Percentiles rank a stretch among this genome's conserved stretches.
These are phyloP conservation scores for Plasmodium relictum DNA, from an alignment of 169 alveolate species.

Conservation along the genomic window DNA sequence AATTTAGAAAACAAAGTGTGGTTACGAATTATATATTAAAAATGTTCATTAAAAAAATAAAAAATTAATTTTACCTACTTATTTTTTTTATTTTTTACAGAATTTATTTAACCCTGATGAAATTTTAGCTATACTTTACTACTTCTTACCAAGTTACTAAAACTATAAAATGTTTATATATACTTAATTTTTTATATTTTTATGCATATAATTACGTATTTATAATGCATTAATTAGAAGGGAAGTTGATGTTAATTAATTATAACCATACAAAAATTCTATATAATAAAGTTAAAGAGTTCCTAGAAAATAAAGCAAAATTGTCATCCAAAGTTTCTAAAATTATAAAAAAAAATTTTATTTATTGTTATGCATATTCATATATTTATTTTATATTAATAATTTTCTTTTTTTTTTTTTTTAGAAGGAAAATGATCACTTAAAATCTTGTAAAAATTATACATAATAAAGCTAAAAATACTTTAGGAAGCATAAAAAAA, in stretches of 20 bases:
- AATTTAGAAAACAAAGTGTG: constrained; percentile 4
- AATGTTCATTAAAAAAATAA: neutral
- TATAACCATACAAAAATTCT: constrained; percentile 17
- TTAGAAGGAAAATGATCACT: no score
- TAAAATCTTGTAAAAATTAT: no score
- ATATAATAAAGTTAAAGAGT: constrained; percentile 18
- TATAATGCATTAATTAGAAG: constrained; percentile 8
- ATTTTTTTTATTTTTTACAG: neutral
- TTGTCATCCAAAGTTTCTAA: neutral
- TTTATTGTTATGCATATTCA: no score
- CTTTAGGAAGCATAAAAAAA: no score
- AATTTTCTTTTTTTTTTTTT: no score
- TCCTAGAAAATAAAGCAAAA: constrained; percentile 20
- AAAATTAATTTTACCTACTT: neutral
- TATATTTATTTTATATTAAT: no score
- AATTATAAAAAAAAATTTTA: neutral
- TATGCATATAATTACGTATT: neutral
- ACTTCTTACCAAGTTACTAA: constrained; percentile 51
- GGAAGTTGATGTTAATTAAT: constrained; percentile 28
- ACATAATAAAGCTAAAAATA: no score
- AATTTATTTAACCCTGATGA: constrained; percentile 42
- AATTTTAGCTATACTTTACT: constrained; percentile 52
- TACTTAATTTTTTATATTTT: neutral
- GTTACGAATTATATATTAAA: constrained; percentile 6
- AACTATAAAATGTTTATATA: neutral